Evolutionary conservation across 2,329 filamentous ascomycete genomes (phyloP).

Genomic region (Colletotrichum noveboracense): DNA sequence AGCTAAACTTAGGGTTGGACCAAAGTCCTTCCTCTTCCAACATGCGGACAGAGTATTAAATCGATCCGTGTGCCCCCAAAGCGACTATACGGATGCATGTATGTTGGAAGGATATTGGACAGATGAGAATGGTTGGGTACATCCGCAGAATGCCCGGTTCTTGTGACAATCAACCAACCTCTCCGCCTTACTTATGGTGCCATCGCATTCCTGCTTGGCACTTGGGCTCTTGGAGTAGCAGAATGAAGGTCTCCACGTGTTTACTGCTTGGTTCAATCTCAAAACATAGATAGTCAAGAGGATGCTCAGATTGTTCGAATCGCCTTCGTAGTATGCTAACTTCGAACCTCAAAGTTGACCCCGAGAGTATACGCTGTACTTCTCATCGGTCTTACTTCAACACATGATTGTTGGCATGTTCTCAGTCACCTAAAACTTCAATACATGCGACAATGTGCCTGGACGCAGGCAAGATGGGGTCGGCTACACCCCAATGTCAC

Average conservation of each 20-base stretch:
- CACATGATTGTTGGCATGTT: neutral
- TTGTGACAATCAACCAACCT: neutral
- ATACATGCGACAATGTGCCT: neutral
- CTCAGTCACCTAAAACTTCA: neutral
- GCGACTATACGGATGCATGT: neutral
- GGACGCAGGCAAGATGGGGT: neutral
- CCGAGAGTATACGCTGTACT: neutral
- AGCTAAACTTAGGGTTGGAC: neutral
- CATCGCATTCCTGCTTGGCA: neutral
- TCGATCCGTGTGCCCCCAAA: neutral
- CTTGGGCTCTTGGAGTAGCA: neutral
- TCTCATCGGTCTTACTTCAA: neutral
- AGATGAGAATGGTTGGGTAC: neutral
- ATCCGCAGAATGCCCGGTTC: neutral
- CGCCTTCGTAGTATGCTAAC: neutral
- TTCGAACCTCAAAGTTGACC: neutral
- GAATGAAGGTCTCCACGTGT: neutral
- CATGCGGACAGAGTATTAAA: neutral
- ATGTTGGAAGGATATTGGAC: neutral
- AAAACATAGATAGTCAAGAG: too few relatives aligned
- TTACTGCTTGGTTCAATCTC: too few relatives aligned
- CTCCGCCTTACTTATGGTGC: neutral
- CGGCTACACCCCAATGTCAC: neutral
- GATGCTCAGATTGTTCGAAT: neutral
- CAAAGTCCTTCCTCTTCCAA: neutral